Conservation (phyloP, 257 asterid species). For the Solanum boliviense region DNA sequence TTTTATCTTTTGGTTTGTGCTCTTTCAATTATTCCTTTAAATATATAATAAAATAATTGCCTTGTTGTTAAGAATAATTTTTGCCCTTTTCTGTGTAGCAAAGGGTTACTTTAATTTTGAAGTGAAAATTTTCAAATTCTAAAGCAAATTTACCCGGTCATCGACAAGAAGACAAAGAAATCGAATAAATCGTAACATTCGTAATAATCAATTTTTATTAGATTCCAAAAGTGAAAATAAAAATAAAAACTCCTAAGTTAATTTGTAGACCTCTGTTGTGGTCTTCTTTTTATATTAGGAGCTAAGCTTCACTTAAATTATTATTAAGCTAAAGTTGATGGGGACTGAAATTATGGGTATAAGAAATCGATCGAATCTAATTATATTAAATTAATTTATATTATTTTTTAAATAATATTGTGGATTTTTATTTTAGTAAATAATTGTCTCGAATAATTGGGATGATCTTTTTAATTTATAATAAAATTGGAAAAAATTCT, state of each 20-base stretch:
- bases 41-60: neutral
- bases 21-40: neutral
- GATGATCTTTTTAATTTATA: too few species aligned
- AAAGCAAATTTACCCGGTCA: too few species aligned
- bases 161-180: neutral
- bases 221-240: neutral
- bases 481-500: too few species aligned
- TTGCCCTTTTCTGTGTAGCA: neutral
- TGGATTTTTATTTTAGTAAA: too few species aligned
- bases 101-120: neutral
- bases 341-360: neutral
- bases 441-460: too few species aligned
- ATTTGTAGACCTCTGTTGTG: neutral
- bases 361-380: too few species aligned
- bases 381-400: too few species aligned
- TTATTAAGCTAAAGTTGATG: neutral
- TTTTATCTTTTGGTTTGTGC: neutral
- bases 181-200: too few species aligned
- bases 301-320: neutral
- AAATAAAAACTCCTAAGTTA: too few species aligned
- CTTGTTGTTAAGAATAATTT: neutral
- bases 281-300: neutral
- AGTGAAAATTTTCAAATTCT: neutral
- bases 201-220: too few species aligned
- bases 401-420: too few species aligned